These are phyloP conservation scores for Colletotrichum camelliae DNA, from an alignment of 2,329 filamentous ascomycete genomes.

Conservation along the genomic window DNA sequence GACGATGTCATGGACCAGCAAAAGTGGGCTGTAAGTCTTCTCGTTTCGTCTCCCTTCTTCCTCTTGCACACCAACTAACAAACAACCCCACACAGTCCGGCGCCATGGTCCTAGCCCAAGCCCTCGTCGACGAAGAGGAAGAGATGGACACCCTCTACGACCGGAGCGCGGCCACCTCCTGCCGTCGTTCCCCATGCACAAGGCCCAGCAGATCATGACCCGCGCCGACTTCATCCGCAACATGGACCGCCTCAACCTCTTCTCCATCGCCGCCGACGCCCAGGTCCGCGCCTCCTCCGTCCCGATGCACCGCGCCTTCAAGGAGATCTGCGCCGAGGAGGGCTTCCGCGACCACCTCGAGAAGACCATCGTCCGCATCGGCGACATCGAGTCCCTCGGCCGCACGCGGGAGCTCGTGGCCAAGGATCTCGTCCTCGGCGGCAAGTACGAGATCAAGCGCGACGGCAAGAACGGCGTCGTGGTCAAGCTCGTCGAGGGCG, in stretches of 20 bases:
- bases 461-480: constrained; percentile 43
- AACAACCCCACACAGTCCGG: constrained; percentile 63
- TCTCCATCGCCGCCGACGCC: constrained; percentile 87
- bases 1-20: constrained; percentile 99
- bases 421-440: constrained; percentile 88
- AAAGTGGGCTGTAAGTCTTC: constrained; percentile 80
- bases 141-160: constrained; percentile 43
- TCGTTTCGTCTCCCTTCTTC: neutral
- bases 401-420: constrained; percentile 94
- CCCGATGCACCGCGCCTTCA: constrained; percentile 94
- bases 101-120: constrained; percentile 91
- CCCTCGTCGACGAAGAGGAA: constrained; percentile 83
- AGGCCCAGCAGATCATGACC: constrained; percentile 92
- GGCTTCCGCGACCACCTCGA: constrained; percentile 60
- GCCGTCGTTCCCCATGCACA: constrained; percentile 65
- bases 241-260: constrained; percentile 93
- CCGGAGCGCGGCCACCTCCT: constrained; percentile 16
- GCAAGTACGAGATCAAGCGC: constrained; percentile 72
- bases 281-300: constrained; percentile 92
- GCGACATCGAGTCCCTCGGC: constrained; percentile 91
- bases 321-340: constrained; percentile 74
- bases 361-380: constrained; percentile 70
- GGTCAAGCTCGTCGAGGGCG: constrained; percentile 48
- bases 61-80: neutral
- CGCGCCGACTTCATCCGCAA: constrained; percentile 91